These are phyloP conservation scores for Mycena pura DNA, from an alignment of 768 basidiomycete species.

Conservation along the genomic window DNA sequence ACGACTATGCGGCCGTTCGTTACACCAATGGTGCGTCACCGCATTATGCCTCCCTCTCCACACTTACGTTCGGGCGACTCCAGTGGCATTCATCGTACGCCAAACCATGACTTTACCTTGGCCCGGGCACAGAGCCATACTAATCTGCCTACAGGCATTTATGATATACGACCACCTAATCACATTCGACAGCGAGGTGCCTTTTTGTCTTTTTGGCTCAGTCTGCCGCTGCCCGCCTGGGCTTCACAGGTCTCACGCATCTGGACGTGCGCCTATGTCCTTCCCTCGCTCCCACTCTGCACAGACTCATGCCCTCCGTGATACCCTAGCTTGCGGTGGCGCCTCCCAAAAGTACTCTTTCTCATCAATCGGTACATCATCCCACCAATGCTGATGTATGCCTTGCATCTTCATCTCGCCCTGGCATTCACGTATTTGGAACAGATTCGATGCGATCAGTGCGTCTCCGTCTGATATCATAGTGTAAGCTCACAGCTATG, in stretches of 20 bases:
- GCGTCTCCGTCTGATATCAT: constrained; percentile 8
- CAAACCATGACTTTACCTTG: not conserved
- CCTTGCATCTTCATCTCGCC: not conserved
- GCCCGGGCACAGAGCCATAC: not conserved
- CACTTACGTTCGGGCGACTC: not conserved
- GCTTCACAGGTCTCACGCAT: constrained; percentile 28
- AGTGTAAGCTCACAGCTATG: constrained; percentile 3
- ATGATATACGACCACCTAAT: constrained; percentile 35
- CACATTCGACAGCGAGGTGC: constrained; percentile 35
- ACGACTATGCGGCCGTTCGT: constrained; percentile 9
- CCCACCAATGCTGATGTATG: constrained; percentile 35
- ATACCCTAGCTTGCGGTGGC: constrained; percentile 32
- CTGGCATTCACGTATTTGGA: not conserved
- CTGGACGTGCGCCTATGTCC: constrained; percentile 31
- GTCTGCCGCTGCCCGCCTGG: not conserved
- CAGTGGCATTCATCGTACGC: constrained; percentile 28
- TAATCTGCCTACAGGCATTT: constrained; percentile 30
- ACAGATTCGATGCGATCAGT: constrained; percentile 34
- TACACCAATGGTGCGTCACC: constrained; percentile 1
- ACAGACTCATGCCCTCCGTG: not conserved
- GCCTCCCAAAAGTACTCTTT: constrained; percentile 36
- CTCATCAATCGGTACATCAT: constrained; percentile 37
- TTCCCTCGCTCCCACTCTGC: too few species aligned
- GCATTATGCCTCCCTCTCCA: not conserved
- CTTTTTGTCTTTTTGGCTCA: not conserved